phyloP scores from a whole-genome alignment of 2,329 filamentous ascomycete species.

The Hypoxylon rubiginosum region DNA sequence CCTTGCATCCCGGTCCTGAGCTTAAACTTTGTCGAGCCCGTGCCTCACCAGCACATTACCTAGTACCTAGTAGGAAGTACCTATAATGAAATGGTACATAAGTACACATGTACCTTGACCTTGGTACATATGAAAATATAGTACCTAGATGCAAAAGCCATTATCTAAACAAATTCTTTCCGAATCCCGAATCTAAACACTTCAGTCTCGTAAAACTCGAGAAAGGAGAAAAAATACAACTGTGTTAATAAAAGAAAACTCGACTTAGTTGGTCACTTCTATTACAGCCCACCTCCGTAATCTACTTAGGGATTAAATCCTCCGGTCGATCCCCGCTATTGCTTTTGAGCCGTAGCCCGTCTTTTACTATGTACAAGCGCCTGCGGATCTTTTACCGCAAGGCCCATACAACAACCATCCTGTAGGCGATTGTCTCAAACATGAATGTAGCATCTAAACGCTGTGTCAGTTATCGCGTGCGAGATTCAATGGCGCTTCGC shows the following conservation, averaged over 20 bases:
- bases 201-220: background rate
- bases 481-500: conserved; percentile 36
- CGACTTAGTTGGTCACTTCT: conserved; percentile 30
- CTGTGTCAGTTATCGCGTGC: conserved; percentile 17
- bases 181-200: conserved; percentile 5
- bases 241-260: conserved; percentile 25
- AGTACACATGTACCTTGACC: conserved; percentile 14
- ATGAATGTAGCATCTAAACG: conserved; percentile 32
- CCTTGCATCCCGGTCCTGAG: conserved; percentile 29
- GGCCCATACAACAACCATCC: conserved; percentile 10
- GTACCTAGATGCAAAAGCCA: too few relatives aligned
- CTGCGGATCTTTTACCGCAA: conserved; percentile 30
- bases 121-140: background rate
- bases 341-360: conserved; percentile 12
- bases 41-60: conserved; percentile 30
- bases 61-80: too few relatives aligned
- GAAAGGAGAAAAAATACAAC: conserved; percentile 1
- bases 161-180: background rate
- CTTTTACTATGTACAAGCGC: conserved; percentile 29
- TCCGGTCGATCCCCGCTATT: conserved; percentile 40
- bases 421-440: conserved; percentile 38
- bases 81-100: background rate
- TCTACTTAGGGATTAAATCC: conserved; percentile 38
- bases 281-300: conserved; percentile 22
- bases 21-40: conserved; percentile 26